phyloP scores from a whole-genome alignment of 2,329 filamentous ascomycete genomes.

The Diaporthe helianthi region DNA sequence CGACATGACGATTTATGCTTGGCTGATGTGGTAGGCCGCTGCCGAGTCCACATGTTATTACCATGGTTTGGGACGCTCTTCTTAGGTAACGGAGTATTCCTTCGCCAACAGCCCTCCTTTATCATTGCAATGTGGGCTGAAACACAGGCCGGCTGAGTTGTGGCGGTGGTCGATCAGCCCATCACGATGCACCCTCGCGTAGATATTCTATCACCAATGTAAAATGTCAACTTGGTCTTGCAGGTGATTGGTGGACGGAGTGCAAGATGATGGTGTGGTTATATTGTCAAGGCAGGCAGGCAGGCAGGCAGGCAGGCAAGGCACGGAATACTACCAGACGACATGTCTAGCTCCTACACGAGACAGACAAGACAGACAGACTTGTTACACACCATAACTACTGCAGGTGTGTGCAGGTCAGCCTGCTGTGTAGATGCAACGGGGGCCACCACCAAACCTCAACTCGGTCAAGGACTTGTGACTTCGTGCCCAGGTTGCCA shows the following conservation, averaged over 20 bases:
- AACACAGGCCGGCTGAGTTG: constrained; percentile 16
- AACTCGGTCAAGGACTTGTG: constrained; percentile 6
- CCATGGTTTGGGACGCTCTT: background rate
- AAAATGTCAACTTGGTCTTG: background rate
- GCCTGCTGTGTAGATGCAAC: constrained; percentile 8
- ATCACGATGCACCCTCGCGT: constrained; percentile 18
- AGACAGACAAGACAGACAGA: no score
- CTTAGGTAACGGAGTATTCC: background rate
- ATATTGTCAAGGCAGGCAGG: no score
- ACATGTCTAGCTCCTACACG: constrained; percentile 4
- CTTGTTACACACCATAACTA: no score
- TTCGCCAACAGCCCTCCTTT: background rate
- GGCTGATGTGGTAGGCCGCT: background rate
- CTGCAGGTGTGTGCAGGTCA: background rate
- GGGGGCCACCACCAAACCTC: background rate
- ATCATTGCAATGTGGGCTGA: constrained; percentile 9
- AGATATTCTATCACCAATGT: background rate
- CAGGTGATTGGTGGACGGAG: background rate
- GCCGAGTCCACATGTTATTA: background rate
- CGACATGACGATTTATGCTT: constrained; percentile 16
- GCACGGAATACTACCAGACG: constrained; percentile 5
- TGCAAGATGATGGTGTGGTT: background rate
- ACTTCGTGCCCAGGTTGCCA: background rate
- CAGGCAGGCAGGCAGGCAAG: background rate
- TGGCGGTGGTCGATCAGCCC: constrained; percentile 3